phyloP scores from a whole-genome alignment of 179 eudicot species.

The Camellia oleifera region DNA sequence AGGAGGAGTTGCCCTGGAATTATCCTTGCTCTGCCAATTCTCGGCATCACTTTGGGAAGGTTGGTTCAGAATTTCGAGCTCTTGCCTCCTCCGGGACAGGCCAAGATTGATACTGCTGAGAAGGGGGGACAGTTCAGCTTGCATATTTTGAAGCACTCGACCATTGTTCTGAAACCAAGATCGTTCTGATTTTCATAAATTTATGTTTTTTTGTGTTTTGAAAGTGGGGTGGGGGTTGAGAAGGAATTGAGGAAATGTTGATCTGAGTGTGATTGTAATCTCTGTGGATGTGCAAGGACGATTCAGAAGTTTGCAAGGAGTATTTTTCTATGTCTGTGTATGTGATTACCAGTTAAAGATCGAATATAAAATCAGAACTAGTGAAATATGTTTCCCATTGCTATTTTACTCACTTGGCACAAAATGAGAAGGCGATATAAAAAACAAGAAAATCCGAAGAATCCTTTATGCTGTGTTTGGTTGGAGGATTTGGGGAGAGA shows the following conservation, averaged over 20 bases:
- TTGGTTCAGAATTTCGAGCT: constrained; percentile 42
- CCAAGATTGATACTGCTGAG: constrained; percentile 33
- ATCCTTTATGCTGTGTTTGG: no score
- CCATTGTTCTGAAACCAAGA: constrained; percentile 33
- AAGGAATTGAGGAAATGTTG: neutral
- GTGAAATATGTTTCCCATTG: no score
- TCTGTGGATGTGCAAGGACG: neutral
- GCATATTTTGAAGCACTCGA: constrained; percentile 38
- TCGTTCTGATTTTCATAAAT: neutral
- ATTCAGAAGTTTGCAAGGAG: neutral
- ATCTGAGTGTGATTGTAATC: neutral
- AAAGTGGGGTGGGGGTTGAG: neutral
- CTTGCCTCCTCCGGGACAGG: constrained; percentile 39
- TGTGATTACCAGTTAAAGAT: neutral
- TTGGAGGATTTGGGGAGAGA: no score
- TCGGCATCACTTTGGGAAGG: constrained; percentile 35
- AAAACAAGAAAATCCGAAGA: no score
- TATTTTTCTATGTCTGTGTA: neutral
- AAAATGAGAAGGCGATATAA: no score
- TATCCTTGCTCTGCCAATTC: constrained; percentile 34
- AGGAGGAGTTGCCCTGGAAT: constrained; percentile 49
- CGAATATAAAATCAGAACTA: no score
- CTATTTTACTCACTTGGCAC: no score
- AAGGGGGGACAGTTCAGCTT: constrained; percentile 47
- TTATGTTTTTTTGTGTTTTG: neutral